A percentile compares a stretch with the other conserved stretches of the same genome.
These are phyloP conservation scores for cucumber (Cucumis sativus) DNA, from an alignment of 306 rosid species.

Conservation along the genomic window DNA sequence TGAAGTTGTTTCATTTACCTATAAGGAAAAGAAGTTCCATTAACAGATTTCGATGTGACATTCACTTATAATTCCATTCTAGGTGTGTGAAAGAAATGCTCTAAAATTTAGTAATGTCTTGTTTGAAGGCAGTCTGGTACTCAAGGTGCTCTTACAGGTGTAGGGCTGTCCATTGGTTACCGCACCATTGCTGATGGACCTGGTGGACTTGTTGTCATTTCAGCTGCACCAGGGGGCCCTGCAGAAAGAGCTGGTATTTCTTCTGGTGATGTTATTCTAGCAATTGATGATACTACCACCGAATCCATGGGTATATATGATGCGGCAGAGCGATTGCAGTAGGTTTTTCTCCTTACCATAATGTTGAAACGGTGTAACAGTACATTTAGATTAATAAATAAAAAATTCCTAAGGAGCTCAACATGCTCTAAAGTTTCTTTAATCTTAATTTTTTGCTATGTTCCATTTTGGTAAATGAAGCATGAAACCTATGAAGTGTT, in stretches of 20 bases:
- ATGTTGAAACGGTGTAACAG: neutral
- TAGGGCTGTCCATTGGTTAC: conserved; percentile 91
- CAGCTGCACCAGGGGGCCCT: conserved; percentile 91
- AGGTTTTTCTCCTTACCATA: conserved; percentile 28
- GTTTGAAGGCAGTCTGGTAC: conserved; percentile 99
- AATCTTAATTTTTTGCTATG: neutral
- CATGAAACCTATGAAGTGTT: neutral
- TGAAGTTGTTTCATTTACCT: neutral
- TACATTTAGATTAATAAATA: neutral
- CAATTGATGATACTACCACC: conserved; percentile 66
- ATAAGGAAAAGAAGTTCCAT: neutral
- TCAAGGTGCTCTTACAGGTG: conserved; percentile 83
- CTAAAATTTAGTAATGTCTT: conserved; percentile 32
- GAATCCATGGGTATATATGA: conserved; percentile 82
- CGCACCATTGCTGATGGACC: conserved; percentile 44
- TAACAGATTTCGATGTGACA: neutral
- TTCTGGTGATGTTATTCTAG: conserved; percentile 78
- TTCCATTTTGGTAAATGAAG: neutral
- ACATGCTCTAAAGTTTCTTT: neutral
- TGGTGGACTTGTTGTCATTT: conserved; percentile 65
- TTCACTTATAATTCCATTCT: neutral
- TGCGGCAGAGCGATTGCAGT: conserved; percentile 95
- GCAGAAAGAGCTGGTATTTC: conserved; percentile 76
- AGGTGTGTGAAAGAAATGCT: neutral
- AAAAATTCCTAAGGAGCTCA: neutral